Evolutionary conservation across 2,329 filamentous ascomycete species (phyloP), one percentile per base, ranked within the genome.

Genomic region (Plectosphaerella sp.): DNA sequence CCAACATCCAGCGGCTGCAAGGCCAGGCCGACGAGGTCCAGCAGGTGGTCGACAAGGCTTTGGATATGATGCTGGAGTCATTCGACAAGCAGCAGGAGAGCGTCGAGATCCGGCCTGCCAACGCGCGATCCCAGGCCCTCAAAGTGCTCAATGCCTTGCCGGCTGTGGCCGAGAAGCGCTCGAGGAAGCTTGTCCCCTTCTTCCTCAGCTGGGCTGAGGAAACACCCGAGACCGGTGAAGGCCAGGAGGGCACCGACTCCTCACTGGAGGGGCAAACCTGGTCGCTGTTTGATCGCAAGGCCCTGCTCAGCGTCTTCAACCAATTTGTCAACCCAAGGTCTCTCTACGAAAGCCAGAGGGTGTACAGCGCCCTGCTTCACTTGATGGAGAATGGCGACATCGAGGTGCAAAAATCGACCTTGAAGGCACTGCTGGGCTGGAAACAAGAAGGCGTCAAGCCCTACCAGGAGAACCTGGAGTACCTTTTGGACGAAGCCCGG

Each of bases 371-470:
- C 15, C 75, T 97, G 22, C 73, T 97, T 16, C 77, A 80, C 33
- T 77, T 97, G 20, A 76, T 97, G 58, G 83, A 86, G 43, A 96
- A 97, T 64, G 94, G 94, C 61, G 94, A 99, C 64, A 79, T 86
- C 4, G 93, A 97, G 59, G 83, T 96, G 15, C 94, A 99, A 67
- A 93, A 88, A 59, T 82, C 87, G 45, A 86, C 91, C 0, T 77
- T 99, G 36, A 92, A 91, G 66, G 89, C 88, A 9, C 82, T 99
- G 8, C 77, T 97, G 49, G 83, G 91, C 0, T 99, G 94, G 93
- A 97, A 96, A 67, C 82, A 88, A 53, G 78, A 86, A 2, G 84
- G 80, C 9, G 76, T 99, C 48, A 80, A 79, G 54, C 79, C 85
- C 1, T 96, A 97, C 63, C 84, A 91, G 61, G 91, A 97, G 59